Percentiles rank a stretch among this genome's conserved stretches.
Conservation (phyloP, 1,284 basidiomycete genomes). For the Trichosporon sp. region DNA sequence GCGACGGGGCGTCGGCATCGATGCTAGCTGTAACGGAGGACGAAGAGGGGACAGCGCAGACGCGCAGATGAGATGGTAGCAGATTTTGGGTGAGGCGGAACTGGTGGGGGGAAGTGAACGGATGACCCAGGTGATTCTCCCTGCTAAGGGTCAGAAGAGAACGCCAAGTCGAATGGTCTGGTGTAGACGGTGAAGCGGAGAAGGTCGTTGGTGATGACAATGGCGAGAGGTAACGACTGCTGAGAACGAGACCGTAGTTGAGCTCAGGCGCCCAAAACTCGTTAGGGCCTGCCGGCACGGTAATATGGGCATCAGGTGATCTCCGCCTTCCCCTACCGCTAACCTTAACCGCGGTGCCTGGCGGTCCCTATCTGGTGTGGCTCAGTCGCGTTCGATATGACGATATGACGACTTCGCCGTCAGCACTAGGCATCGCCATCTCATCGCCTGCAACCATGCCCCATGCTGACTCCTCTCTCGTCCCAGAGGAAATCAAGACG, state of each 20-base stretch:
- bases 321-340: background rate
- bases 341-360: background rate
- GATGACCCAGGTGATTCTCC: background rate
- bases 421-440: background rate
- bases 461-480: conserved; percentile 76
- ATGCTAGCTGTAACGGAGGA: background rate
- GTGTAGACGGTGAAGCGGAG: background rate
- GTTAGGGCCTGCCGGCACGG: background rate
- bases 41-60: background rate
- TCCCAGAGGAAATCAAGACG: conserved; percentile 68
- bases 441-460: conserved; percentile 63
- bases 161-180: background rate
- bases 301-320: conserved; percentile 7
- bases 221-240: conserved; percentile 4
- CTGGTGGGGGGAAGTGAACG: background rate
- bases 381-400: background rate
- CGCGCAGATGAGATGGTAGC: background rate
- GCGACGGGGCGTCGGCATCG: conserved; percentile 27
- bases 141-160: background rate
- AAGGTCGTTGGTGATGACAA: background rate
- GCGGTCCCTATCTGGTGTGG: background rate
- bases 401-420: background rate
- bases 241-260: conserved; percentile 12
- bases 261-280: conserved; percentile 14
- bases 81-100: background rate